Base-by-base conservation (phyloP, 2,329 filamentous ascomycete genomes). In the Alternaria burnsii region DNA sequence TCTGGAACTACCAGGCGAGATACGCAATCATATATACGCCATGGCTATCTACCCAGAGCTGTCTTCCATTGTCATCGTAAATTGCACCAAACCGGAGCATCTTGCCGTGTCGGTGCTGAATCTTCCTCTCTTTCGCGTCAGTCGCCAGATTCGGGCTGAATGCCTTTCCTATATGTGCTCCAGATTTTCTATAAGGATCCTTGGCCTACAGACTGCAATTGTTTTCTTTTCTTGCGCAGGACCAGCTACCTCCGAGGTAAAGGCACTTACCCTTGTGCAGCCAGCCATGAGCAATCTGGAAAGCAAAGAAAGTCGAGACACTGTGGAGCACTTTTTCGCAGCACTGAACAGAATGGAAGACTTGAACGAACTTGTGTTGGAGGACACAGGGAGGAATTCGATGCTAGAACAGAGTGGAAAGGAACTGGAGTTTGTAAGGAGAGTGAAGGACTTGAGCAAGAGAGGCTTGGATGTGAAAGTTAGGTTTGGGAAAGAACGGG, bases 1-100 rank as follows among this genome's bases (percentile, higher is more conserved):
- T 41, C 47, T 72, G 3, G 47, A 56, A 11, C 63, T 73, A 18
- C 69, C 71, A 18, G 69, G 68, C 38, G 71, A 73, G 52, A 44
- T 72, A 18, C 69, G 71, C 50, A 71, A 69, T 40, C 43, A 57
- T 10, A 71, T 73, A 16, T 73, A 72, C 48, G 44, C 57, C 24
- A 47, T 58, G 11, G 30, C 10, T 22, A 59, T 71, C 7, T 69
- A 67, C 41, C 61, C 62, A 3, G 26, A 56, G 7, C 47, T 61
- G 16, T 14, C 26, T 4, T n/a, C 18, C 9, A 8, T 69, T 26
- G 41, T 18, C 2, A 57, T 71, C 22, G 26, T 10, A 9, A 46
- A 59, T 16, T 58, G 44, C 24, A 42, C 30, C 3, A 54, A 48
- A 32, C 30, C 40, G 2, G 58, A 58, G 11, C 59, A 69, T 48